These are phyloP conservation scores for Periconia macrospinosa DNA, from an alignment of 2,329 filamentous ascomycete species.

Conservation along the genomic window DNA sequence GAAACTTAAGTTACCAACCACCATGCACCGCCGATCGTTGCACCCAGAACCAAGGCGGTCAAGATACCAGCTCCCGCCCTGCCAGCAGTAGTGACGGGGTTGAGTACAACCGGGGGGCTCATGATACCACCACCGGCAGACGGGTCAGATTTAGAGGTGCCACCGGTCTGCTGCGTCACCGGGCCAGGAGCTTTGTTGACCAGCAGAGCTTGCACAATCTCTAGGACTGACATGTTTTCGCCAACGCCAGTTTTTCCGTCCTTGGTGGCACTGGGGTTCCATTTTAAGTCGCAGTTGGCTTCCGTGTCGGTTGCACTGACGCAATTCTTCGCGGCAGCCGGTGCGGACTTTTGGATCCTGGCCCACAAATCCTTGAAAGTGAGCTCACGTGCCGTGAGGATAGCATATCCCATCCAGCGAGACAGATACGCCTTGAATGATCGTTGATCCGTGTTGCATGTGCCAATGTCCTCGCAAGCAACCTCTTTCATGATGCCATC, in stretches of 20 bases:
- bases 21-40: conserved; percentile 58
- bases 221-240: conserved; percentile 62
- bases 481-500: conserved; percentile 52
- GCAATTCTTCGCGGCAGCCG: conserved; percentile 59
- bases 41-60: conserved; percentile 60
- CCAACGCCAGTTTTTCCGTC: conserved; percentile 58
- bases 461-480: conserved; percentile 49
- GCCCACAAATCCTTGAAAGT: conserved; percentile 42
- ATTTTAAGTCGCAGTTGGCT: conserved; percentile 51
- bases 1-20: conserved; percentile 52
- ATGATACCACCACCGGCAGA: conserved; percentile 40
- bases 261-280: conserved; percentile 45
- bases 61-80: conserved; percentile 68
- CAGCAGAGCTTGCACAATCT: conserved; percentile 54
- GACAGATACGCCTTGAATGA: conserved; percentile 51
- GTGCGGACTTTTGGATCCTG: conserved; percentile 57
- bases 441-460: conserved; percentile 52
- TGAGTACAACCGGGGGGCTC: conserved; percentile 29
- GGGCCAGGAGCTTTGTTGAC: conserved; percentile 32
- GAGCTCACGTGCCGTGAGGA: conserved; percentile 44
- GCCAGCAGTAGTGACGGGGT: conserved; percentile 60
- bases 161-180: conserved; percentile 55
- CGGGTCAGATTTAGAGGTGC: conserved; percentile 53
- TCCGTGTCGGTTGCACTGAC: conserved; percentile 50
- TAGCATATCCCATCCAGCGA: conserved; percentile 48